These are phyloP conservation scores for Suillus lakei DNA, from an alignment of 768 basidiomycete genomes.

Conservation along the genomic window DNA sequence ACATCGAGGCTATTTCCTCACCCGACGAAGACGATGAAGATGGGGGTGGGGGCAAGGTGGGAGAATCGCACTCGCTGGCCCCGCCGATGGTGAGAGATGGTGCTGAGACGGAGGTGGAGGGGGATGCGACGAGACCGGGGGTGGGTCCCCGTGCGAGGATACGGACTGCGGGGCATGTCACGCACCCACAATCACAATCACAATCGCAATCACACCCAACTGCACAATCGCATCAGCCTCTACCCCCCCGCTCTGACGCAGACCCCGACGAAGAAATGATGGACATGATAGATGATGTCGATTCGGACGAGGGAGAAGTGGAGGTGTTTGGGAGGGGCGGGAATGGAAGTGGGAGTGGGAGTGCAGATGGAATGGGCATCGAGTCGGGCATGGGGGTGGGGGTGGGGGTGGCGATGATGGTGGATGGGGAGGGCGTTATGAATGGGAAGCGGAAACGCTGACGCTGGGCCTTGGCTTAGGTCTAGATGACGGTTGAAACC, in stretches of 20 bases:
- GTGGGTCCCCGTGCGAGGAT: constrained; percentile 27
- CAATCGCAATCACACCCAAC: not conserved
- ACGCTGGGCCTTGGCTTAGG: not conserved
- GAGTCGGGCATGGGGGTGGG: constrained; percentile 1
- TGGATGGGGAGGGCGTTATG: constrained; percentile 13
- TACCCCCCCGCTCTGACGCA: constrained; percentile 6
- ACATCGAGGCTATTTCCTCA: constrained; percentile 9
- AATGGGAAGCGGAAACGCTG: constrained; percentile 19
- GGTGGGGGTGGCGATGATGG: constrained; percentile 1
- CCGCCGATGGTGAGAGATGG: constrained; percentile 32
- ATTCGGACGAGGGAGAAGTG: constrained; percentile 16
- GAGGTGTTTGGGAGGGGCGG: constrained; percentile 18
- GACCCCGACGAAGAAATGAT: constrained; percentile 32
- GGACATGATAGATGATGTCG: constrained; percentile 20
- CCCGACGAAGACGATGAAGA: constrained; percentile 16
- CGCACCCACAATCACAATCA: not conserved
- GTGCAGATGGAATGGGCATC: constrained; percentile 9
- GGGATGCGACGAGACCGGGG: constrained; percentile 26
- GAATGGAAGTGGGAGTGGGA: constrained; percentile 13
- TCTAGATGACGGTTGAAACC: not conserved
- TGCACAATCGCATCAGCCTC: constrained; percentile 4
- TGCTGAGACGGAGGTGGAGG: constrained; percentile 39
- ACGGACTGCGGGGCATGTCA: constrained; percentile 32
- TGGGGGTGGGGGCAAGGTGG: constrained; percentile 26
- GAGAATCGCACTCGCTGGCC: not conserved